phyloP scores from a whole-genome alignment of 805 yeast genomes.

The Lipomyces sp. region DNA sequence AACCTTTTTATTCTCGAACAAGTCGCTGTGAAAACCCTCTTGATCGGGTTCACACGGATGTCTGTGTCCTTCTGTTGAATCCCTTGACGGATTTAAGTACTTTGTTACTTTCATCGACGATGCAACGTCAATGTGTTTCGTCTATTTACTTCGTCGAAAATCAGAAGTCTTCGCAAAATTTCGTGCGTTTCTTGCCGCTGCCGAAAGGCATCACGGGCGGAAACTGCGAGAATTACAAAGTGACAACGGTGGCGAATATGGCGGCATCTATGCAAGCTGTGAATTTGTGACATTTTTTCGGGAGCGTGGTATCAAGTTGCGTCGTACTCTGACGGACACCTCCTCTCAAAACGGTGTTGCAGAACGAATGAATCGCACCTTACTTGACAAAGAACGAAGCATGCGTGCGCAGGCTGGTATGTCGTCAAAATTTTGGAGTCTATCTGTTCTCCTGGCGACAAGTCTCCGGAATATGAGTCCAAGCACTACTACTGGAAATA shows the following conservation, averaged over 20 bases:
- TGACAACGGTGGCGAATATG: slow-evolving; percentile 3
- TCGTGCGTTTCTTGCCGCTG: background rate
- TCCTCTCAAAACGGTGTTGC: background rate
- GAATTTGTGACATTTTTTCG: slow-evolving; percentile 3
- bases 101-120: slow-evolving; percentile 10
- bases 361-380: background rate
- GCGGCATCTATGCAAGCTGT: background rate
- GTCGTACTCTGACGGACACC: background rate
- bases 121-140: background rate
- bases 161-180: background rate
- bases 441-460: background rate
- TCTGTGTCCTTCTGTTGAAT: background rate
- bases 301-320: background rate
- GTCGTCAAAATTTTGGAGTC: background rate
- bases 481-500: background rate
- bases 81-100: background rate
- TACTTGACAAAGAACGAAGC: background rate
- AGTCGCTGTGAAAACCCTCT: slow-evolving; percentile 1
- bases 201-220: background rate
- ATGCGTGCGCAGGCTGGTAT: background rate
- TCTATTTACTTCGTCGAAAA: background rate
- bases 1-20: background rate
- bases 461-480: background rate
- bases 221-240: background rate
- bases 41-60: background rate